Conservation (phyloP, 257 asterid genomes). For the Solanum arcanum region DNA sequence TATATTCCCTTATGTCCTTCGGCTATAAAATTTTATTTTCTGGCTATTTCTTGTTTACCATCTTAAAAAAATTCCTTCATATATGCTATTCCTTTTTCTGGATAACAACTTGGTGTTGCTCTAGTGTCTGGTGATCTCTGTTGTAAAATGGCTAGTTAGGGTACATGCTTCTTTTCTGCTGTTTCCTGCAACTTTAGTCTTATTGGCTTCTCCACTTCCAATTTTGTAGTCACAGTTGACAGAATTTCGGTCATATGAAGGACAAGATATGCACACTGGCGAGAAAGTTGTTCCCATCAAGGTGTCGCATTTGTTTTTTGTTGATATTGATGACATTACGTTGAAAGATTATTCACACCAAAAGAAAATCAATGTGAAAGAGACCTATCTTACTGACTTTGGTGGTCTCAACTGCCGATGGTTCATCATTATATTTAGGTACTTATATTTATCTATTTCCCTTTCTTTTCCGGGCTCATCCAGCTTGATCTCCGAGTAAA, state of each 20-base stretch:
- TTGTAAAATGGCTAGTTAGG: neutral
- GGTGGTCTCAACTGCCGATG: neutral
- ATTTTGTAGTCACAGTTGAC: conserved; percentile 62
- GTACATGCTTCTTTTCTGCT: neutral
- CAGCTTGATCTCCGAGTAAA: conserved; percentile 98
- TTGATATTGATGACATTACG: neutral
- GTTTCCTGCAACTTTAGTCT: neutral
- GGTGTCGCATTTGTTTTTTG: conserved; percentile 26
- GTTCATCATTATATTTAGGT: neutral
- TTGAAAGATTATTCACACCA: neutral
- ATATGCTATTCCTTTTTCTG: neutral
- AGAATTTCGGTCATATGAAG: conserved; percentile 88
- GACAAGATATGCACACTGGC: conserved; percentile 95
- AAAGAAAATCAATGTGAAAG: neutral
- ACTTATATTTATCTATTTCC: conserved; percentile 1
- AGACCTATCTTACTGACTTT: neutral
- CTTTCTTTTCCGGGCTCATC: neutral
- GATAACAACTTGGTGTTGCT: neutral
- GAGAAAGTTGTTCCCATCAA: conserved; percentile 90
- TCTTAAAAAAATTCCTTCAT: neutral
- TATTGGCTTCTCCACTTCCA: neutral
- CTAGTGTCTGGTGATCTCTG: neutral
- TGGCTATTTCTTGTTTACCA: neutral
- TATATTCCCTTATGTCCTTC: neutral
- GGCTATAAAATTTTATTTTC: neutral